These are phyloP conservation scores for Nymphaea thermarum DNA, from an alignment of 164 flowering plant genomes.

Conservation along the genomic window DNA sequence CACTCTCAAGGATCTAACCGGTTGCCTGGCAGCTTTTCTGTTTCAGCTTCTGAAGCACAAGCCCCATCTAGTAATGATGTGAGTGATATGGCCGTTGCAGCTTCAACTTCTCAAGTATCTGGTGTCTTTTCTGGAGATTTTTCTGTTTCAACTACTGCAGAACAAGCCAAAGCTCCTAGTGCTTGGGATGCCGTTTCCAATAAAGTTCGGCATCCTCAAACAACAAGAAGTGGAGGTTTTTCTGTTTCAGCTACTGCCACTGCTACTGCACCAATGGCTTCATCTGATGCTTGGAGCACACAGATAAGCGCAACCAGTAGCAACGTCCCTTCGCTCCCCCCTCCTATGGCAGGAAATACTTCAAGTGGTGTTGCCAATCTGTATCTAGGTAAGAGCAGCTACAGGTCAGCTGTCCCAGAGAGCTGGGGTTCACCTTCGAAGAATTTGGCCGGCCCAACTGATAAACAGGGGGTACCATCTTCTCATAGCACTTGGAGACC, in stretches of 20 bases:
- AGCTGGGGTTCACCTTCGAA: background rate
- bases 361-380: background rate
- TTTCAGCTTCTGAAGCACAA: too few relatives aligned
- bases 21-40: too few relatives aligned
- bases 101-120: background rate
- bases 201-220: background rate
- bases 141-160: background rate
- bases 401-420: background rate
- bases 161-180: background rate
- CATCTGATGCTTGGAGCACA: background rate
- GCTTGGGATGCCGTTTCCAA: background rate
- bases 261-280: background rate
- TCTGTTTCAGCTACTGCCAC: background rate
- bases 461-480: background rate
- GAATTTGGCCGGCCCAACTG: background rate
- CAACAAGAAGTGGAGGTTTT: background rate
- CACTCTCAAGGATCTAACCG: background rate
- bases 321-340: background rate
- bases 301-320: background rate
- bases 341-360: background rate
- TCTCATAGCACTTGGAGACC: background rate
- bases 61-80: too few relatives aligned
- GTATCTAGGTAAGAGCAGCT: background rate
- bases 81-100: too few relatives aligned
- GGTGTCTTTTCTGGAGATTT: background rate